Conservation (phyloP, 192 early-diverging fungal genomes). For the Dissophora globulifera region DNA sequence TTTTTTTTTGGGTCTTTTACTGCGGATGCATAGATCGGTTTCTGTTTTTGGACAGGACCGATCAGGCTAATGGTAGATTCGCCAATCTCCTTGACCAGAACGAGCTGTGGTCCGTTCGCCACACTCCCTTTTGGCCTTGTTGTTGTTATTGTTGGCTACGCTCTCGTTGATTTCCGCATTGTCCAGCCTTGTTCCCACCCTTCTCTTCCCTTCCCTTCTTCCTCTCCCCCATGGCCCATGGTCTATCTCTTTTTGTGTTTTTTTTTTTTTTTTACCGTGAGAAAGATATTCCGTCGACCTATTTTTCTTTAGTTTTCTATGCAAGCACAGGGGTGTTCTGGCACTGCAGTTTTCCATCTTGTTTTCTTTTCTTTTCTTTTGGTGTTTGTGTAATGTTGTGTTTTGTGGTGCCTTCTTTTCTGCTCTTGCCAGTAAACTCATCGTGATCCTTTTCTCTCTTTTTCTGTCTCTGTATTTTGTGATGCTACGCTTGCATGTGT, state of each 20-base stretch:
- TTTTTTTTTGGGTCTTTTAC: conserved; percentile 2
- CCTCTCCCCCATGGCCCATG: too few species aligned
- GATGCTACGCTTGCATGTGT: conserved; percentile 7
- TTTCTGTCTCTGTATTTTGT: too few species aligned
- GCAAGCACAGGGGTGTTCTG: too few species aligned
- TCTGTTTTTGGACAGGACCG: conserved; percentile 10
- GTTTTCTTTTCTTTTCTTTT: neutral
- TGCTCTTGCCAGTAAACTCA: neutral
- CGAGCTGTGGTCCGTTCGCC: conserved; percentile 23
- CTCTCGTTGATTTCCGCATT: too few species aligned
- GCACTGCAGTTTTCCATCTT: too few species aligned
- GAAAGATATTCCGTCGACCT: too few species aligned
- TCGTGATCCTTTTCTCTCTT: neutral
- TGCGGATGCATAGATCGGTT: conserved; percentile 6
- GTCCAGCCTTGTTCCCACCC: too few species aligned
- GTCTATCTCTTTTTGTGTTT: too few species aligned
- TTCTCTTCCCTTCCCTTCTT: too few species aligned
- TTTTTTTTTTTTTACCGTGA: too few species aligned
- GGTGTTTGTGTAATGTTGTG: neutral
- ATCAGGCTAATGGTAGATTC: neutral
- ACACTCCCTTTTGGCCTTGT: neutral
- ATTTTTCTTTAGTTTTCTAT: too few species aligned
- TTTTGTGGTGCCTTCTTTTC: neutral
- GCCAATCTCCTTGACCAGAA: neutral
- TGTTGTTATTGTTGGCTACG: neutral